Evolutionary conservation across 768 basidiomycete genomes (phyloP).

Genomic region (Rhizopogon vinicolor): DNA sequence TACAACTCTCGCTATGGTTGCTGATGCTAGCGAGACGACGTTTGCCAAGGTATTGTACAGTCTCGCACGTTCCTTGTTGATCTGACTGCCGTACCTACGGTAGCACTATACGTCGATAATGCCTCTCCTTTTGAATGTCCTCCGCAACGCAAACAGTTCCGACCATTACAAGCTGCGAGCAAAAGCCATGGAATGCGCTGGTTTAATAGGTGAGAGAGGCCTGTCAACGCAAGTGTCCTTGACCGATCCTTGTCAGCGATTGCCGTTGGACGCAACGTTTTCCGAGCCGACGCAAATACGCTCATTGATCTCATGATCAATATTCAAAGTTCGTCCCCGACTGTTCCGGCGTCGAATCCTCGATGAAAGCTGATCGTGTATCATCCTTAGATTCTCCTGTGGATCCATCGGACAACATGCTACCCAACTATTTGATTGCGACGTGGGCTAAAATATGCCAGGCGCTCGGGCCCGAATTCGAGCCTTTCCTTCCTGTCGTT

Average conservation of each 20-base stretch:
- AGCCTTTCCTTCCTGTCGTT: slow-evolving; percentile 79
- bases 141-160: slow-evolving; percentile 63
- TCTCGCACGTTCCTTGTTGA: slow-evolving; percentile 2
- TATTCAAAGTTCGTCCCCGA: slow-evolving; percentile 60
- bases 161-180: slow-evolving; percentile 67
- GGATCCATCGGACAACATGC: slow-evolving; percentile 69
- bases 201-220: slow-evolving; percentile 58
- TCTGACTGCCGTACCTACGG: slow-evolving; percentile 4
- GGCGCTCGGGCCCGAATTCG: slow-evolving; percentile 79
- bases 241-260: slow-evolving; percentile 47
- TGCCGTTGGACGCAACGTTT: slow-evolving; percentile 79
- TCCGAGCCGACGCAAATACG: slow-evolving; percentile 66
- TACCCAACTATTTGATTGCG: slow-evolving; percentile 71
- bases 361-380: background rate
- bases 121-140: slow-evolving; percentile 73
- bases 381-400: slow-evolving; percentile 50
- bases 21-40: slow-evolving; percentile 74
- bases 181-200: slow-evolving; percentile 91
- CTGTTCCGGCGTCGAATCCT: background rate
- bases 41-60: slow-evolving; percentile 56
- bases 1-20: slow-evolving; percentile 86
- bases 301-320: slow-evolving; percentile 70
- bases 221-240: background rate
- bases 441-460: slow-evolving; percentile 91
- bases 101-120: slow-evolving; percentile 78